These are phyloP conservation scores for Hirschfeldia incana DNA, from an alignment of 345 rosid genomes.

Conservation along the genomic window DNA sequence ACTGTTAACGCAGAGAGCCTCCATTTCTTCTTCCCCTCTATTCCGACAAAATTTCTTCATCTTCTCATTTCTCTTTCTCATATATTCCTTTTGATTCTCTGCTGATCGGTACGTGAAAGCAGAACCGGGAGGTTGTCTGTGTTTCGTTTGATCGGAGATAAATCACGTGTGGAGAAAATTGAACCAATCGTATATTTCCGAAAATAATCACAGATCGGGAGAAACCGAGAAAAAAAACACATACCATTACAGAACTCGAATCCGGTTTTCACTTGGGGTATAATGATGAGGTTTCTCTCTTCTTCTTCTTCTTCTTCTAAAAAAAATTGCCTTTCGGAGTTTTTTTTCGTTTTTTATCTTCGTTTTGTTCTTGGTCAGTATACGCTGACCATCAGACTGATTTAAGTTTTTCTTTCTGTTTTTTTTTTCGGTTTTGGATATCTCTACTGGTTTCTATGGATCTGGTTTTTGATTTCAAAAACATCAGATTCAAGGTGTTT, in stretches of 20 bases:
- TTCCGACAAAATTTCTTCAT: neutral
- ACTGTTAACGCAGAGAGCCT: constrained; percentile 39
- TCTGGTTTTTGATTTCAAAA: constrained; percentile 32
- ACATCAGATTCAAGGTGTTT: neutral
- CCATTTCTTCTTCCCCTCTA: constrained; percentile 5
- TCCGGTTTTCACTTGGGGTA: constrained; percentile 31
- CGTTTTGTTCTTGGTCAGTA: neutral
- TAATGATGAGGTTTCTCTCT: constrained; percentile 44
- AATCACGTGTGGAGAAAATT: neutral
- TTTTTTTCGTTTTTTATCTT: neutral
- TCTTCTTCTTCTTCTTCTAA: neutral
- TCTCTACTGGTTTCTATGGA: constrained; percentile 17
- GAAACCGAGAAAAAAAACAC: neutral
- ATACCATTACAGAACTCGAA: constrained; percentile 14
- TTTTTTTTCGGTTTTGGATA: neutral
- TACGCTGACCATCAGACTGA: neutral
- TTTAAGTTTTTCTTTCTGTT: neutral
- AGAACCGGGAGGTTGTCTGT: constrained; percentile 13
- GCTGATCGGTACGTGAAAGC: constrained; percentile 13
- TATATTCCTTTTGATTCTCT: neutral
- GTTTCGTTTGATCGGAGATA: neutral
- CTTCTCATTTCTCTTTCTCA: neutral
- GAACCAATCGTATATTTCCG: constrained; percentile 20
- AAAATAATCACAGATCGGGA: constrained; percentile 26
- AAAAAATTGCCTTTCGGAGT: neutral